Percentiles rank a stretch among this genome's conserved stretches.
Conservation (phyloP, 1,284 basidiomycete genomes). For the Grifola frondosa region DNA sequence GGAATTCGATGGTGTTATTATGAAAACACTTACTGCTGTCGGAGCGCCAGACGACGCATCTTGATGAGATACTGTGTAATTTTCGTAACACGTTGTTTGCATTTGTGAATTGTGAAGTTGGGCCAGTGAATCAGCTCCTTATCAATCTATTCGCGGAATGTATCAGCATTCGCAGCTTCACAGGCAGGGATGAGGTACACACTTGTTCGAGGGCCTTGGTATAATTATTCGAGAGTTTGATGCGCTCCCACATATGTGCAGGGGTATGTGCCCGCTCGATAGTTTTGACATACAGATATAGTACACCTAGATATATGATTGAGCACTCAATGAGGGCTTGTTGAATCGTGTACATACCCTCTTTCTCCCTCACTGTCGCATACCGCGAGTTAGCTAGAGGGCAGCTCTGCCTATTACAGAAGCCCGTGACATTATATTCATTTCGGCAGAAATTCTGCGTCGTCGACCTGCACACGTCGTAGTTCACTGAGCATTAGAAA, state of each 20-base stretch:
- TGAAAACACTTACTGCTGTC: constrained; percentile 73
- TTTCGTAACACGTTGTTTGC: constrained; percentile 98
- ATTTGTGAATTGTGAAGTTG: constrained; percentile 96
- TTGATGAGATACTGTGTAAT: constrained; percentile 99
- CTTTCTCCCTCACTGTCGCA: constrained; percentile 94
- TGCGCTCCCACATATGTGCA: constrained; percentile 95
- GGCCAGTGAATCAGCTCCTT: constrained; percentile 96
- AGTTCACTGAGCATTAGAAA: not conserved
- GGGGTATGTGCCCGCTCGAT: constrained; percentile 97
- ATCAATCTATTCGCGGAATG: constrained; percentile 71
- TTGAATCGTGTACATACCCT: constrained; percentile 56
- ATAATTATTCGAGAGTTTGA: constrained; percentile 94
- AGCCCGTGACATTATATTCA: constrained; percentile 98
- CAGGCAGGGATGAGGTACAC: constrained; percentile 14
- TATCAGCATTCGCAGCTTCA: not conserved
- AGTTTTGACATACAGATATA: constrained; percentile 98
- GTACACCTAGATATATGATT: constrained; percentile 67
- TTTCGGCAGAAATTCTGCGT: constrained; percentile 99
- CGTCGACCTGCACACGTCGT: constrained; percentile 58
- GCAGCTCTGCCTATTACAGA: constrained; percentile 95
- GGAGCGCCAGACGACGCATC: constrained; percentile 88
- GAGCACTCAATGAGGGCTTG: not conserved
- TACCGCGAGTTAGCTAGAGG: constrained; percentile 96
- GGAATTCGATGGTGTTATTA: constrained; percentile 1
- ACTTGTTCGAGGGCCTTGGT: constrained; percentile 93